Conservation (phyloP, 139 green algal species). For the Gonium pectorale region DNA sequence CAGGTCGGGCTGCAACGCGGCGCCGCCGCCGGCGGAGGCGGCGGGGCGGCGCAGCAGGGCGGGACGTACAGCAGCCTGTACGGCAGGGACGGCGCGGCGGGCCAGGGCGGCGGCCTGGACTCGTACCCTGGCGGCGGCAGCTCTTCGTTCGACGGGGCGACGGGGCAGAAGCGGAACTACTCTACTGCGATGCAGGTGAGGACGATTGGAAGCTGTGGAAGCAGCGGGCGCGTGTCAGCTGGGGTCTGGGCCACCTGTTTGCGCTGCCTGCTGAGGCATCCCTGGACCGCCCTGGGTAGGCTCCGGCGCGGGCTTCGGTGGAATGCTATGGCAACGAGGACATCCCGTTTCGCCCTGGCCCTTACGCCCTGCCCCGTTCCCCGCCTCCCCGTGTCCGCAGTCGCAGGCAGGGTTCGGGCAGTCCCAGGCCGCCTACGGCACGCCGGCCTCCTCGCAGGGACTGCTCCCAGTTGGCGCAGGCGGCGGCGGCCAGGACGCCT, state of each 20-base stretch:
- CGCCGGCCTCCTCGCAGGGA: not conserved
- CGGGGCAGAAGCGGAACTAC: conserved; percentile 45
- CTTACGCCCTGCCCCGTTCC: not conserved
- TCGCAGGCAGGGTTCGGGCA: no score
- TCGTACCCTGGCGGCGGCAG: conserved; percentile 2
- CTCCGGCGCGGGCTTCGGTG: not conserved
- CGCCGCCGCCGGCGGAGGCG: not conserved
- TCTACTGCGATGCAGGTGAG: conserved; percentile 42
- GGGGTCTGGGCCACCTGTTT: not conserved
- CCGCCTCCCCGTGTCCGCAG: no score
- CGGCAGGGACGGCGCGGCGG: not conserved
- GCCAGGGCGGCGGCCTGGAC: not conserved
- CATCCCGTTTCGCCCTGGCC: not conserved
- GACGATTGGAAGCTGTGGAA: not conserved
- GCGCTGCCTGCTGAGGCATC: not conserved
- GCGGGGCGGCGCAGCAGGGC: not conserved
- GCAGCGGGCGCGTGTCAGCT: not conserved
- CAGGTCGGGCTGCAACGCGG: not conserved
- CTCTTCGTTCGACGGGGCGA: conserved; percentile 21
- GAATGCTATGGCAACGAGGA: not conserved
- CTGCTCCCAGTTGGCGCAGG: not conserved
- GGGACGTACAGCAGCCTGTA: not conserved
- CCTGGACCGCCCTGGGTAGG: not conserved
- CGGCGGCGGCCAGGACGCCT: not conserved
- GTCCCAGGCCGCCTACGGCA: conserved; percentile 5